phyloP scores from a whole-genome alignment of 2,329 filamentous ascomycete species.

The Stagonosporopsis cucurbitacearum region DNA sequence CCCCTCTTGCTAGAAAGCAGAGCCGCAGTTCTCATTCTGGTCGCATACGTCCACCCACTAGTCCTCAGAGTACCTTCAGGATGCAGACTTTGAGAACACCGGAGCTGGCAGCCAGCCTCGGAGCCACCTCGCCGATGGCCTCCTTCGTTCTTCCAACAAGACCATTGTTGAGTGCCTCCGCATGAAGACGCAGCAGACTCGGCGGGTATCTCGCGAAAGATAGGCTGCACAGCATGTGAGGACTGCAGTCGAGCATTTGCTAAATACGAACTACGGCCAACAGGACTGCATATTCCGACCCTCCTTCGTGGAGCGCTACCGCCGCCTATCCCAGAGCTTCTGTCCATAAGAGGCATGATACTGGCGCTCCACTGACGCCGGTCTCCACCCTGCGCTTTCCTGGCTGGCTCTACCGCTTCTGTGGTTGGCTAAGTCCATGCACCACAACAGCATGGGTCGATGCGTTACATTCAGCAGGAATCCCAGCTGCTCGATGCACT shows the following conservation, averaged over 20 bases:
- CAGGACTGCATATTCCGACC: slow-evolving; percentile 1
- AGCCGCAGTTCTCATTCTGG: slow-evolving; percentile 24
- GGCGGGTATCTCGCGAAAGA: background rate
- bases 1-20: slow-evolving; percentile 24
- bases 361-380: slow-evolving; percentile 28
- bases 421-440: slow-evolving; percentile 30
- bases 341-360: slow-evolving; percentile 1
- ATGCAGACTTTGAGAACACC: background rate
- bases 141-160: slow-evolving; percentile 9
- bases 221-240: background rate
- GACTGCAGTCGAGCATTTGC: background rate
- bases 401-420: slow-evolving; percentile 26
- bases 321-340: slow-evolving; percentile 4
- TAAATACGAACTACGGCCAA: slow-evolving; percentile 5
- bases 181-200: slow-evolving; percentile 2
- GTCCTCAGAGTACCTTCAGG: background rate
- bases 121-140: background rate
- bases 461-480: slow-evolving; percentile 25
- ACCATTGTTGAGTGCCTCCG: slow-evolving; percentile 5
- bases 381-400: slow-evolving; percentile 24
- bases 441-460: slow-evolving; percentile 23
- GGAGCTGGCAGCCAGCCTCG: slow-evolving; percentile 3
- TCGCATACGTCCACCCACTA: background rate
- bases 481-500: slow-evolving; percentile 22
- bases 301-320: slow-evolving; percentile 9